phyloP scores from a whole-genome alignment of 164 flowering plant genomes.

The Nelumbo lutea region DNA sequence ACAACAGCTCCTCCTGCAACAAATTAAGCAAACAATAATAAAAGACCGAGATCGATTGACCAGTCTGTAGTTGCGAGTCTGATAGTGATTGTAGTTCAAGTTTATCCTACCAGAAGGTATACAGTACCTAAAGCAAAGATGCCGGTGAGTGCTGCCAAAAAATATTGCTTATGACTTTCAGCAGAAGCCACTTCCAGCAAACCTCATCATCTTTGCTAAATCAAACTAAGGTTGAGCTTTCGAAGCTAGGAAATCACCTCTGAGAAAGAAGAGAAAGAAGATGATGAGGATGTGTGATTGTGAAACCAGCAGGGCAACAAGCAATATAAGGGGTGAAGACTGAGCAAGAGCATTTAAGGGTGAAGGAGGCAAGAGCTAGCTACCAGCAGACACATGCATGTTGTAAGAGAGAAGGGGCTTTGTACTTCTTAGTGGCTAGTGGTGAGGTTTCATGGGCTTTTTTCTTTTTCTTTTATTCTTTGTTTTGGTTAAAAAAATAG shows the following conservation, averaged over 20 bases:
- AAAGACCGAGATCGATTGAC: no score
- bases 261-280: neutral
- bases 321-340: no score
- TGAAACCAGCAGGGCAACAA: neutral
- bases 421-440: no score
- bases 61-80: no score
- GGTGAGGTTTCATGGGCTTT: no score
- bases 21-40: neutral
- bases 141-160: slow-evolving; percentile 35
- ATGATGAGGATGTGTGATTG: neutral
- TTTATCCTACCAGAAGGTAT: no score
- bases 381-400: no score
- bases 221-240: slow-evolving; percentile 7
- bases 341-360: neutral
- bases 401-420: no score
- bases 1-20: slow-evolving; percentile 56
- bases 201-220: slow-evolving; percentile 16
- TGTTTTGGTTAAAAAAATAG: no score
- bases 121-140: slow-evolving; percentile 42
- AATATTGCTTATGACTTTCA: slow-evolving; percentile 19
- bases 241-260: neutral
- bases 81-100: no score
- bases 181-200: slow-evolving; percentile 14
- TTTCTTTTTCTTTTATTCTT: no score
- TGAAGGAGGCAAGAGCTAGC: neutral